Conservation (phyloP, 495 filamentous ascomycete genomes). For the Lasiosphaeris hirsuta region DNA sequence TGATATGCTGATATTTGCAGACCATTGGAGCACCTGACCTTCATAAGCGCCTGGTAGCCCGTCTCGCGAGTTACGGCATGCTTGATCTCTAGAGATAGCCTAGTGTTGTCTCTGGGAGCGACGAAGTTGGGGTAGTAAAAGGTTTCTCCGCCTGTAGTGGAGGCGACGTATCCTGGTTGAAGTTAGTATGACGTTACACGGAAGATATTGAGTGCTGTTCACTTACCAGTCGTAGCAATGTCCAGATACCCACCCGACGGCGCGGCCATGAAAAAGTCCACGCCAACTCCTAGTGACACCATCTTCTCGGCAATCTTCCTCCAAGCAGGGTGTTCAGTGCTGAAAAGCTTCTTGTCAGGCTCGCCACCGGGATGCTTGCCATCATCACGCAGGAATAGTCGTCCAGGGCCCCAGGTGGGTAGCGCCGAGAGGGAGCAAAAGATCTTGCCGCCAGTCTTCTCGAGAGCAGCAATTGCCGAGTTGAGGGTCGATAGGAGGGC, state of each 20-base stretch:
- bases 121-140: constrained; percentile 98
- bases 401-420: constrained; percentile 86
- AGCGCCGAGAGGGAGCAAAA: constrained; percentile 80
- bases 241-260: constrained; percentile 88
- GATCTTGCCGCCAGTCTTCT: constrained; percentile 86
- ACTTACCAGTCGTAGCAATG: constrained; percentile 86
- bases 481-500: constrained; percentile 80
- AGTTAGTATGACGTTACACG: not conserved
- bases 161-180: constrained; percentile 59
- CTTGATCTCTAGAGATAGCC: constrained; percentile 79
- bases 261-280: constrained; percentile 91
- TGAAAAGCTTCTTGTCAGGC: constrained; percentile 86
- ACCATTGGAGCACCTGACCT: constrained; percentile 95
- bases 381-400: constrained; percentile 80
- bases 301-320: constrained; percentile 80
- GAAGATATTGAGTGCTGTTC: not conserved
- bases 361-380: constrained; percentile 82
- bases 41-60: constrained; percentile 96
- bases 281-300: constrained; percentile 81
- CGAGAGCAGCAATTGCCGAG: constrained; percentile 74
- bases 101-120: constrained; percentile 74
- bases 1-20: constrained; percentile 91
- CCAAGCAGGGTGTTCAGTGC: constrained; percentile 83
- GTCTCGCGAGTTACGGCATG: constrained; percentile 90
- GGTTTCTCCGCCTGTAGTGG: constrained; percentile 83